Base-by-base conservation (phyloP, 78 protist species). In the Andalucia godoyi region DNA sequence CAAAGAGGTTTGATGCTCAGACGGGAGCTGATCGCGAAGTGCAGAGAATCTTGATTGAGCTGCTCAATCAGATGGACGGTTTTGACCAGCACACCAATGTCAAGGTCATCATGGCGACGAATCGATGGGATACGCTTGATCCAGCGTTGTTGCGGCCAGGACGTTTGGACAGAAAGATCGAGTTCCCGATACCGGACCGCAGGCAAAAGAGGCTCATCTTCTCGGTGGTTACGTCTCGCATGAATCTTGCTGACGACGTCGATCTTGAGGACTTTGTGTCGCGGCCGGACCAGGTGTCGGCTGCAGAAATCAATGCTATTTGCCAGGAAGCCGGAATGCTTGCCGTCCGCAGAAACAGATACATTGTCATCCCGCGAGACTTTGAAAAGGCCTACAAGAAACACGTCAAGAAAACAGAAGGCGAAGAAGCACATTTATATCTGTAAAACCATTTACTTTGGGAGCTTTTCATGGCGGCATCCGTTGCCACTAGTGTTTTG, bases 81-180 rank as follows among this genome's bases (percentile, higher is more conserved):
- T 98, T 98, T 73, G 99, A 96, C 61, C 87, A 84, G 25, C 50
- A 84, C n/a, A 86, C 70, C 57, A 94, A 93, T 65, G 99, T 97
- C 60, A 97, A 97, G 83, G 99, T 97, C 6, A 95, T 95, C 76
- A 98, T 98, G 99, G 99, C 99, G 21, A 98, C 99, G 66, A 98
- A 98, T 51, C 70, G 99, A 12, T 92, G 95, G n/a, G 99, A 98
- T 73, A 98, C 98, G 4, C 81, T 98, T 43, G 99, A 98, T 67
- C 99, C 99, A 2, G 99, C 99, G 12, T 91, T 98, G 18, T 76
- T 96, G 32, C 89, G 99, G 21, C 99, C 99, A 0, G 99, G 99
- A 29, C 92, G 99, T 10, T 86, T 98, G 17, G 98, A 91, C 58
- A 65, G 97, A 2, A 92, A 92, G 61, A 90, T 93, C 47, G 97